Evolutionary conservation across 164 flowering plant species (phyloP), one percentile per base, ranked within the genome.

Genomic region (Sedum album): DNA sequence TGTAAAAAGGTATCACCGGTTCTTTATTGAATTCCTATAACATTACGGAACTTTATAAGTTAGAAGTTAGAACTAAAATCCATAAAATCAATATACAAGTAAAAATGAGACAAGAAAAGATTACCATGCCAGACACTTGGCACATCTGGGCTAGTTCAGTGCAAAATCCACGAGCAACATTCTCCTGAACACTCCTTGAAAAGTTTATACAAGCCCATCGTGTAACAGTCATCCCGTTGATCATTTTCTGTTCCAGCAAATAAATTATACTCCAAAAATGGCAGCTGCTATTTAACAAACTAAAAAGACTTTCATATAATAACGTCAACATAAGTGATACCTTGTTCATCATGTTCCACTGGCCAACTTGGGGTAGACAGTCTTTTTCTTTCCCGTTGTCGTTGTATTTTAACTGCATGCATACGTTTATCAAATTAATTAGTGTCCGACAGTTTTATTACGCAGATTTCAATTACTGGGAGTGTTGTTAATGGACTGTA

Each of bases 301-400:
- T n/a, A n/a, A 1, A 15, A 42, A 26, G 14, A 49, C 10, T 26
- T 30, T 31, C 2, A 4, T n/a, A 2, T 25, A 42, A 10, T 15
- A 49, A n/a, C 26, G 60, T 36, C 39, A 33, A 25, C 60, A 64
- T 6, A 62, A 18, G 25, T 21, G 25, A 4, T 79, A 85, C 95
- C 90, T 89, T 89, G 80, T 89, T 87, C 91, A 82, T 83, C 95
- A 89, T 89, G 73, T 89, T 89, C 95, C 95, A 89, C 71, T 89
- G 95, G 70, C 95, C 95, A 72, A 87, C 91, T 72, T 85, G 95
- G 8, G 95, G 95, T 74, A 89, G 75, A 66, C 90, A 89, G 75
- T 89, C 87, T 74, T 87, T 89, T 71, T 89, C 95, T 69, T 84
- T 89, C 61, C 91, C 91, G 53, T 80, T 78, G 60, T 89, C 91